Conservation (phyloP, 2,329 filamentous ascomycete species). For the Colletotrichum truncatum region DNA sequence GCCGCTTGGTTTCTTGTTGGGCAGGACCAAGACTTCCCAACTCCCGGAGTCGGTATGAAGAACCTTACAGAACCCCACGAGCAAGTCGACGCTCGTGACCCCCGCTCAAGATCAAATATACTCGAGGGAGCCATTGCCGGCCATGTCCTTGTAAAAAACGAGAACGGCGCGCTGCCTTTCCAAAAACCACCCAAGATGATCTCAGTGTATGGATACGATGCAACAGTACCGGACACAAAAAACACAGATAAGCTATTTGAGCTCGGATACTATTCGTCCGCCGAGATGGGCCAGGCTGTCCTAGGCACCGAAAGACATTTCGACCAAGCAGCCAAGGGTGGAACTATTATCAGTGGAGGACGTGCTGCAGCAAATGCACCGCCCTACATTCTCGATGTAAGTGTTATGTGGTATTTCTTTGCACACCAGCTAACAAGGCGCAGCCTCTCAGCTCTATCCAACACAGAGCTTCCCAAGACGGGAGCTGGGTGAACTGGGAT, state of each 20-base stretch:
- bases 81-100: slow-evolving; percentile 58
- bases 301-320: slow-evolving; percentile 54
- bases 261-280: slow-evolving; percentile 56
- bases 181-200: slow-evolving; percentile 61
- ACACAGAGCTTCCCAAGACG: slow-evolving; percentile 59
- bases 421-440: slow-evolving; percentile 30
- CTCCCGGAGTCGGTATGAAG: slow-evolving; percentile 66
- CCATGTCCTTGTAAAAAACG: slow-evolving; percentile 84
- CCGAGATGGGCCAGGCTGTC: slow-evolving; percentile 54
- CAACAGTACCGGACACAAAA: slow-evolving; percentile 57
- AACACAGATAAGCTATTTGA: slow-evolving; percentile 56
- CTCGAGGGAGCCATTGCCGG: slow-evolving; percentile 66
- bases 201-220: slow-evolving; percentile 72
- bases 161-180: slow-evolving; percentile 69
- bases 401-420: slow-evolving; percentile 36
- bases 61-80: slow-evolving; percentile 61
- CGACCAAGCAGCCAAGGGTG: slow-evolving; percentile 58
- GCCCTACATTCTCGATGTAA: slow-evolving; percentile 58
- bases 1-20: slow-evolving; percentile 68
- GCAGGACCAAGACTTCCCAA: slow-evolving; percentile 57
- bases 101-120: slow-evolving; percentile 52
- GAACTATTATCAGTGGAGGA: slow-evolving; percentile 61
- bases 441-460: slow-evolving; percentile 68
- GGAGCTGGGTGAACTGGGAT: slow-evolving; percentile 69
- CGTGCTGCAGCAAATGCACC: slow-evolving; percentile 61